These are phyloP conservation scores for Rhamnella rubrinervis DNA, from an alignment of 331 rosid genomes.

Conservation along the genomic window DNA sequence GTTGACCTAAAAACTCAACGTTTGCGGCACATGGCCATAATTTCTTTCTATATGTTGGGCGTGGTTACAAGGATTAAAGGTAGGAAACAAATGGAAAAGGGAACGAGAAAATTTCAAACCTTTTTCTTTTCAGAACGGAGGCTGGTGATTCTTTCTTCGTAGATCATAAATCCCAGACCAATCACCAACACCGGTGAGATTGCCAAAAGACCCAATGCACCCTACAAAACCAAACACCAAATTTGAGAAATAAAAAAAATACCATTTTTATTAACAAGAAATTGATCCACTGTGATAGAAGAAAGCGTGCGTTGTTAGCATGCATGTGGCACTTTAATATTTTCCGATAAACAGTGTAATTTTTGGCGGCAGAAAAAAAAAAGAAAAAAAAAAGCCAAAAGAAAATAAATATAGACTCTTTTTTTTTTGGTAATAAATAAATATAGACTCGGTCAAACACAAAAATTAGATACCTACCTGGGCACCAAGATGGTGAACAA, in stretches of 20 bases:
- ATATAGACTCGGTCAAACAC: not conserved
- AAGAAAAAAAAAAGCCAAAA: too few species aligned
- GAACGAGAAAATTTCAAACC: conserved; percentile 25
- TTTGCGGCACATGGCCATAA: too few species aligned
- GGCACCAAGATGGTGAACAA: conserved; percentile 60
- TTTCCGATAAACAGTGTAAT: too few species aligned
- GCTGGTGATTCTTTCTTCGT: conserved; percentile 43
- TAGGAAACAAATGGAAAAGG: not conserved
- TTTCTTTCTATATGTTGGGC: too few species aligned
- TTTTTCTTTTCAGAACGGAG: conserved; percentile 34
- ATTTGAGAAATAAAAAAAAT: not conserved
- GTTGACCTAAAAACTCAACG: too few species aligned
- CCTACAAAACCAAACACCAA: conserved; percentile 25
- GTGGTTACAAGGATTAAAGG: not conserved
- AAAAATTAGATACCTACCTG: conserved; percentile 34
- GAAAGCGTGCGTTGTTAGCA: too few species aligned
- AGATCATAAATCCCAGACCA: conserved; percentile 60
- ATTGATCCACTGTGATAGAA: too few species aligned
- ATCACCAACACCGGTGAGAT: conserved; percentile 49
- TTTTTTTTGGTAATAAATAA: too few species aligned
- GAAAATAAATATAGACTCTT: too few species aligned
- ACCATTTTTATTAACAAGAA: too few species aligned
- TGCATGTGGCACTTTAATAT: too few species aligned
- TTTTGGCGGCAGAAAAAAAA: too few species aligned
- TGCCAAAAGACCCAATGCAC: conserved; percentile 62